Evolutionary conservation across 192 early-diverging fungal species (phyloP), one percentile per base, ranked within the genome.

Genomic region (Ambispora gerdemannii): DNA sequence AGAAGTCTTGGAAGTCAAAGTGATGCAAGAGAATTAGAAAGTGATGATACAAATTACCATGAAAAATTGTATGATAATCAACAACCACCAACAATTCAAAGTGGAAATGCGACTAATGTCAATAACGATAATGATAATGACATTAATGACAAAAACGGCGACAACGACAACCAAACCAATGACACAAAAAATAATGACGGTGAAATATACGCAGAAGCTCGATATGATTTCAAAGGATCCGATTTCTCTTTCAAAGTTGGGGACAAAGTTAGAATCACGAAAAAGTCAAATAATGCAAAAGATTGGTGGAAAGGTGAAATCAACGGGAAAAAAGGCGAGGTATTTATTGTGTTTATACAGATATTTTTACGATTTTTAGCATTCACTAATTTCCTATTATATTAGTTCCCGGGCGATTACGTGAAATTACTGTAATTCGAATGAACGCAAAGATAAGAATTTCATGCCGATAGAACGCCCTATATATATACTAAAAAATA

Each of bases 241-340:
- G 77, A 78, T 47, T 38, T 78, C 30, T 55, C 71, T 2, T 78
- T 75, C 74, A 78, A 73, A 68, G 74, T 72, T 22, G 77, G 77
- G 22, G 77, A 78, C 25, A 60, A 74, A 27, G 75, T 78, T 31
- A 72, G 55, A 13, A 30, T 58, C 1, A 58, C 24, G 11, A 58
- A 58, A 30, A 28, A 58, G 22, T 20, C 22, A 2, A 20, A 30
- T 11, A 58, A 58, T 25, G 22, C 13, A 13, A 58, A 58, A 28
- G 55, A 58, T 20, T 58, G 55, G 55, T 58, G 55, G 55, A 10
- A 58, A 58, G 55, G 55, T 13, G 55, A 58, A 4, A 2, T 25
- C 20, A 58, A 58, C 55, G 55, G 55, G 24, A 20, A 58, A 58
- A 13, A 20, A 1, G 55, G 55, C 13, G 55, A 58, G 24, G 55